A percentile compares a stretch with the other conserved stretches of the same genome.
Conservation (phyloP, 1,284 basidiomycete genomes). For the Phenoliferia sp. region DNA sequence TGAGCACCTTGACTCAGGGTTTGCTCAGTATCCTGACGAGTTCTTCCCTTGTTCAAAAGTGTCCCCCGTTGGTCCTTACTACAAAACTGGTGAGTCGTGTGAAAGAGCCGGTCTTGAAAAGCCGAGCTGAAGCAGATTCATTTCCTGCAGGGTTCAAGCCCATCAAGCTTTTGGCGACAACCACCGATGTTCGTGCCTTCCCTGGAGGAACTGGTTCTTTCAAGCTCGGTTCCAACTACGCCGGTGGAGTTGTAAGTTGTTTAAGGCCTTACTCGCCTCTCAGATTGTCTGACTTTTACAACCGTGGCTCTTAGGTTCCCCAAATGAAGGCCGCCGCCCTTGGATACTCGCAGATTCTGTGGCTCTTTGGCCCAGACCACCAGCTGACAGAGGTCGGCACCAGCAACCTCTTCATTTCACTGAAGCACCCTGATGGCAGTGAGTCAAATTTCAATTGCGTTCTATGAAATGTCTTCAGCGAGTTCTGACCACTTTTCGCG, state of each 20-base stretch:
- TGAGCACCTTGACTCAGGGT: conserved; percentile 76
- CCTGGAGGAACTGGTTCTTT: conserved; percentile 57
- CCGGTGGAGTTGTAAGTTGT: conserved; percentile 15
- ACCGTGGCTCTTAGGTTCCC: conserved; percentile 49
- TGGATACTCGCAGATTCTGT: conserved; percentile 93
- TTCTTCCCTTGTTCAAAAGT: conserved; percentile 80
- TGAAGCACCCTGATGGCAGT: conserved; percentile 65
- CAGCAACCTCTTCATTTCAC: conserved; percentile 92
- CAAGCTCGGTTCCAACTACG: conserved; percentile 77
- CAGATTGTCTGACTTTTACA: not conserved
- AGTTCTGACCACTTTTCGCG: not conserved
- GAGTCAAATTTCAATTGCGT: not conserved
- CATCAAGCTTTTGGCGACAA: conserved; percentile 85
- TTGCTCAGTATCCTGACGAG: conserved; percentile 83
- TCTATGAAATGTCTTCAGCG: not conserved
- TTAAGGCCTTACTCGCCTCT: not conserved
- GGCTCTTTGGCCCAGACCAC: conserved; percentile 87
- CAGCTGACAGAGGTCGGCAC: conserved; percentile 81
- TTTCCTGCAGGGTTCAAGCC: conserved; percentile 76
- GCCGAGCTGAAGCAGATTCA: conserved; percentile 46
- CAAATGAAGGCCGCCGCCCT: conserved; percentile 76
- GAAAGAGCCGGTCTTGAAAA: conserved; percentile 54
- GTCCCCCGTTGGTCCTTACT: conserved; percentile 86
- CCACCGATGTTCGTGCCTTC: conserved; percentile 76
- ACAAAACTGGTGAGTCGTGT: conserved; percentile 78